A percentile compares a stretch with the other conserved stretches of the same genome.
Conservation (phyloP, 1,284 basidiomycete genomes). For the Golubevia pallescens region DNA sequence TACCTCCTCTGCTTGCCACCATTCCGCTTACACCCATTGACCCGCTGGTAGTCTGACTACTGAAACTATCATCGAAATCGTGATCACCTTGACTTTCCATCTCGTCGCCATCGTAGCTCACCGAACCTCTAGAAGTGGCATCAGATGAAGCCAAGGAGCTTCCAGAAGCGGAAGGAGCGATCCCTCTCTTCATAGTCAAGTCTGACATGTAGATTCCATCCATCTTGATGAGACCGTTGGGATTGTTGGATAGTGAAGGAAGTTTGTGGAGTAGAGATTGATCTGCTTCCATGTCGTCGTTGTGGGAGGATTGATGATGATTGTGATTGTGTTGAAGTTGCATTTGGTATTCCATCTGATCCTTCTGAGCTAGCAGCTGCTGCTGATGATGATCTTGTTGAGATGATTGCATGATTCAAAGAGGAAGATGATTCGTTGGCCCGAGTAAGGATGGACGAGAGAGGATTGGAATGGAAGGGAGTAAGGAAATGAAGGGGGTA, state of each 20-base stretch:
- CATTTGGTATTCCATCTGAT: not conserved
- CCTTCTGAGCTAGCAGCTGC: too few relatives aligned
- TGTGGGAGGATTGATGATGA: not conserved
- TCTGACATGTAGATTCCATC: not conserved
- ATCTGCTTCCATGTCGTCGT: not conserved
- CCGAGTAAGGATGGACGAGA: too few relatives aligned
- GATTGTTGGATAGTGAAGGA: not conserved
- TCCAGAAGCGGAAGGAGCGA: conserved; percentile 24
- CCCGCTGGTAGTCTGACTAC: conserved; percentile 3
- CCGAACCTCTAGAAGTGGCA: conserved; percentile 4
- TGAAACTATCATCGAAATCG: conserved; percentile 6
- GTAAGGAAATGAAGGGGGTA: too few relatives aligned
- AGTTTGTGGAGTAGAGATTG: not conserved
- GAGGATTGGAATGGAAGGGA: too few relatives aligned
- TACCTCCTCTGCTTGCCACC: conserved; percentile 2
- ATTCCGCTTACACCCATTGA: conserved; percentile 1
- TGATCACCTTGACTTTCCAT: not conserved
- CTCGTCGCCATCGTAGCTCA: not conserved
- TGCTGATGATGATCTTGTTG: too few relatives aligned
- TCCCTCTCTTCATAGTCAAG: conserved; percentile 8
- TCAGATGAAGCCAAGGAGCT: conserved; percentile 32
- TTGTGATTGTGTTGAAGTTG: not conserved
- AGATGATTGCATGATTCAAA: too few relatives aligned
- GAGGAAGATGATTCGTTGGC: too few relatives aligned
- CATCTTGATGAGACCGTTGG: not conserved